Evolutionary conservation across 441 rosid species (phyloP).

Genomic region (Macaranga tanarius): DNA sequence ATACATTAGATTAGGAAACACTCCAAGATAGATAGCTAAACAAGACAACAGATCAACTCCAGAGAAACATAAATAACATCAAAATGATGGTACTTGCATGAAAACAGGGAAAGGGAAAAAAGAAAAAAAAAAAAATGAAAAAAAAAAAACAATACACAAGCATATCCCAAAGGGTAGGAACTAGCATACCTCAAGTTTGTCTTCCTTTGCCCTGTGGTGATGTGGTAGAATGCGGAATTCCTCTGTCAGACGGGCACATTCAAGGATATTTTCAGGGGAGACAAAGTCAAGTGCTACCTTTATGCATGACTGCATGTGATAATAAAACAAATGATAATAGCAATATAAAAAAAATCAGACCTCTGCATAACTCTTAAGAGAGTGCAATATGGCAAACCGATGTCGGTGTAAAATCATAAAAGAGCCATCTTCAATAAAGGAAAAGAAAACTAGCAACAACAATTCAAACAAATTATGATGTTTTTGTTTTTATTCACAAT

Average conservation of each 20-base stretch:
- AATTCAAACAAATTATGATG: no score
- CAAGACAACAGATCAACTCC: no score
- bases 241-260: constrained; percentile 27
- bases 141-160: neutral
- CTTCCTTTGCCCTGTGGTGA: constrained; percentile 18
- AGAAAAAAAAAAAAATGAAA: neutral
- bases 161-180: neutral
- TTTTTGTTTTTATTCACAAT: no score
- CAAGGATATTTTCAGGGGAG: constrained; percentile 27
- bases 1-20: no score
- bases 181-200: constrained; percentile 20
- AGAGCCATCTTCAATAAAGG: no score
- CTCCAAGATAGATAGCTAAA: no score
- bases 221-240: constrained; percentile 21
- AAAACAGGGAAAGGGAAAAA: no score
- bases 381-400: neutral
- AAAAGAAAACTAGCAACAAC: no score
- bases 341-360: neutral
- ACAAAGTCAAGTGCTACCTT: constrained; percentile 27
- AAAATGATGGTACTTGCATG: no score
- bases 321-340: neutral
- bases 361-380: neutral
- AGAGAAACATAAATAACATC: no score
- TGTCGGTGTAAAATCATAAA: no score
- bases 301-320: constrained; percentile 22